Conservation (phyloP, 352 stramenopile genomes). For the Elongisporangium senticosum region DNA sequence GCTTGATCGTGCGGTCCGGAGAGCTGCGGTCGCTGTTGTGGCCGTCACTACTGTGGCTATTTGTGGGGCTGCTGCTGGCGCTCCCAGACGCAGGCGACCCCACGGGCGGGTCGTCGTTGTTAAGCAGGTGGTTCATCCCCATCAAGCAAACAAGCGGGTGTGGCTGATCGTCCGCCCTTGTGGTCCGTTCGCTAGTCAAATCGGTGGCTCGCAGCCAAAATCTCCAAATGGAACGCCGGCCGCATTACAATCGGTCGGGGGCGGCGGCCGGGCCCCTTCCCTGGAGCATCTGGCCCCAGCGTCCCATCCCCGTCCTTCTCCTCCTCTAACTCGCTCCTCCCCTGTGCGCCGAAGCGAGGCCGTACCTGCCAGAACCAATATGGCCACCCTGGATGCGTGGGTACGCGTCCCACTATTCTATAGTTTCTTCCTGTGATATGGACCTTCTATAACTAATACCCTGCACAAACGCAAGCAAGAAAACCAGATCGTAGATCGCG, state of each 20-base stretch:
- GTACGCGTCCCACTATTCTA: background rate
- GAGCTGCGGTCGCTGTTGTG: background rate
- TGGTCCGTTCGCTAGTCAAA: background rate
- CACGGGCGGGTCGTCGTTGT: background rate
- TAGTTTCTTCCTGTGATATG: background rate
- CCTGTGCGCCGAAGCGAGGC: background rate
- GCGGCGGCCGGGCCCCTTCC: background rate
- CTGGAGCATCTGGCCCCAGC: background rate
- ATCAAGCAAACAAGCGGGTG: background rate
- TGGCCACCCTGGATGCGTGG: background rate
- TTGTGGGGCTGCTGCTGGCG: conserved; percentile 8
- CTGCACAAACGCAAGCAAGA: background rate
- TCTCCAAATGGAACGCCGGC: background rate
- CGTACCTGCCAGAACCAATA: background rate
- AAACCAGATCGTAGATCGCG: background rate
- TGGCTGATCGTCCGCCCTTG: background rate
- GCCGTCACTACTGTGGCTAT: background rate
- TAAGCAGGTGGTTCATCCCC: background rate
- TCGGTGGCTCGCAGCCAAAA: background rate
- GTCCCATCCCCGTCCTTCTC: background rate
- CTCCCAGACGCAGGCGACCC: background rate
- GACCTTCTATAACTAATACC: background rate
- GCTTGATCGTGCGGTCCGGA: background rate
- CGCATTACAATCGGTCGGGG: background rate
- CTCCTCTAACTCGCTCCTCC: background rate